Evolutionary conservation across 1,139 yeast species (phyloP), one percentile per base, ranked within the genome.

Genomic region (Yamadazyma triangularis): DNA sequence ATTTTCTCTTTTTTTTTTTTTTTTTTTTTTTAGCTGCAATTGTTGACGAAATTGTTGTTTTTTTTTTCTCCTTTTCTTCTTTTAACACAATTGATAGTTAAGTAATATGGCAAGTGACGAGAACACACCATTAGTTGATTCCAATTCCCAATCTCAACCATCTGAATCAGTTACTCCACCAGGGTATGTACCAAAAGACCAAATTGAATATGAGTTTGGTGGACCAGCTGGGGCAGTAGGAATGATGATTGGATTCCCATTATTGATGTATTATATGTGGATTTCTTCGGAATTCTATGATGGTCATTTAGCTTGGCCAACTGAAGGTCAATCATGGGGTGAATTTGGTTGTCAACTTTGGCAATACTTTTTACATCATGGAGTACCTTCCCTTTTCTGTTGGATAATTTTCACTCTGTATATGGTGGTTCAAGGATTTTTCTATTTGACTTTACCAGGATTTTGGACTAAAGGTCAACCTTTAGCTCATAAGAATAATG

Each of bases 211-310:
- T 62, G 98, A 91, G 48, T 91, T 91, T 51, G 98, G 98, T 31
- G 98, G 97, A 0, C 84, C 95, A 14, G 55, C 69, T n/a, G 98
- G 98, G 32, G 96, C 87, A 26, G 38, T 79, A 13, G 88, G 91
- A n/a, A 89, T 91, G 96, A 78, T 91, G 79, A 53, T 75, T 29
- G 95, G 95, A 2, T 93, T 91, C 64, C 98, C 98, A 4, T 53
- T 81, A 31, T 69, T 93, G 51, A 91, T 91, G 98, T 86, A 84
- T 73, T 91, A 91, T 62, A 82, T 91, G 91, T 91, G 96, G 94
- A 78, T 89, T 36, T 75, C 89, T 51, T 91, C 93, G 38, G 73
- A 77, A 44, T 87, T 82, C 58, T 85, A 87, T 57, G 65, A 65
- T 40, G 95, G 96, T 3, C 54, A 64, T 28, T 71, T 86, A 23